These are phyloP conservation scores for Pseudognaphalium luteoalbum DNA, from an alignment of 129 eudicot genomes.

Conservation along the genomic window DNA sequence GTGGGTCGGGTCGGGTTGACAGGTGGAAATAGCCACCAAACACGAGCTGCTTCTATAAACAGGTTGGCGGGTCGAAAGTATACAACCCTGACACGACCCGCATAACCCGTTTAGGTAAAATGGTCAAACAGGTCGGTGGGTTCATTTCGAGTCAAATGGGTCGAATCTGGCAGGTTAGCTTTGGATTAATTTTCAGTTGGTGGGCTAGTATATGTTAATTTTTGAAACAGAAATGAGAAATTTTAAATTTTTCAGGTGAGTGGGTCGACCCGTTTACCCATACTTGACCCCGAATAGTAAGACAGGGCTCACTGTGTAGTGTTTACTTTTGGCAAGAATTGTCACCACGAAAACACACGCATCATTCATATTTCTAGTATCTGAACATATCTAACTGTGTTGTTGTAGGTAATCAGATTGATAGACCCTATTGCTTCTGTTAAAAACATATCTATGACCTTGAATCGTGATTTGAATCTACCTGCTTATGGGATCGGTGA, in stretches of 20 bases:
- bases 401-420: conserved; percentile 42
- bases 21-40: not conserved
- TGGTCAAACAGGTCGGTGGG: not conserved
- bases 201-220: too few relatives aligned
- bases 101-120: not conserved
- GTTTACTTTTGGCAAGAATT: too few relatives aligned
- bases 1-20: not conserved
- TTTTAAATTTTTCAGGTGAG: too few relatives aligned
- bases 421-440: conserved; percentile 51
- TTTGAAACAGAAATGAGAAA: too few relatives aligned
- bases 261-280: too few relatives aligned
- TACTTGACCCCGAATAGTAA: too few relatives aligned
- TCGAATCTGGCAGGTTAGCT: not conserved
- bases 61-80: not conserved
- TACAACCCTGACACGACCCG: not conserved
- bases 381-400: not conserved
- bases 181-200: too few relatives aligned
- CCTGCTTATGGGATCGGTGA: conserved; percentile 58
- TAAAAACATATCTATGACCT: conserved; percentile 45
- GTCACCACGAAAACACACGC: not conserved
- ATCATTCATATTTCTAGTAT: not conserved
- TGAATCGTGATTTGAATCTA: conserved; percentile 41
- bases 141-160: not conserved
- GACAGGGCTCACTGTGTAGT: too few relatives aligned
- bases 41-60: not conserved